These are phyloP conservation scores for Obelidium mucronatum DNA, from an alignment of 192 early-diverging fungal species.

Conservation along the genomic window DNA sequence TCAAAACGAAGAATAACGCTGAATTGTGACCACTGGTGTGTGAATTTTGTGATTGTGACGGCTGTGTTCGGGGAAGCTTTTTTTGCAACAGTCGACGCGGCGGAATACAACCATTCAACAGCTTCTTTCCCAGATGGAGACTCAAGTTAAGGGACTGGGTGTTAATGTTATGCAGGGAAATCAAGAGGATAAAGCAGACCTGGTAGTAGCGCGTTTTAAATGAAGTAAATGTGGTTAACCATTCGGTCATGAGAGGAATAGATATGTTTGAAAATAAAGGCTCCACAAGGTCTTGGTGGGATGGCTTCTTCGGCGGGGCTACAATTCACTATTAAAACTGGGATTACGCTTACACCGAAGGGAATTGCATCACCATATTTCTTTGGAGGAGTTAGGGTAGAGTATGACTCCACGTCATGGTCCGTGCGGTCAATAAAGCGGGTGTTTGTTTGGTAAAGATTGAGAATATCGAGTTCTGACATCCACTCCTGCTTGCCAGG, in stretches of 20 bases:
- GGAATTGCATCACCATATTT: not conserved
- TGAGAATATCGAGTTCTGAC: conserved; percentile 59
- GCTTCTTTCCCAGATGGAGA: conserved; percentile 39
- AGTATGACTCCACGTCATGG: conserved; percentile 49
- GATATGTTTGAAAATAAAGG: conserved; percentile 68
- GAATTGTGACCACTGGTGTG: conserved; percentile 84
- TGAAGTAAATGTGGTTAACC: conserved; percentile 76
- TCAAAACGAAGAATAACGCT: conserved; percentile 86
- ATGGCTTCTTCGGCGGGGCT: conserved; percentile 59
- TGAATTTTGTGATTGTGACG: conserved; percentile 73
- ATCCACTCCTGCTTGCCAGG: conserved; percentile 38
- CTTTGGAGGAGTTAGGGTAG: conserved; percentile 6
- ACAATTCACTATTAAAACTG: not conserved
- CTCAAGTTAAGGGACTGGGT: not conserved
- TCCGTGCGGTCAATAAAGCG: conserved; percentile 93
- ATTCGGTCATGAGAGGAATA: conserved; percentile 69
- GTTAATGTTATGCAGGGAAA: conserved; percentile 10
- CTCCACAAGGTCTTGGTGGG: conserved; percentile 66
- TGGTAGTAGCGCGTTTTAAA: conserved; percentile 95
- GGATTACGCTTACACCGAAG: not conserved
- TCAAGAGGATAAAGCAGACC: conserved; percentile 53
- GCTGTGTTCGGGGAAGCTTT: conserved; percentile 24
- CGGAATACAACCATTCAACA: conserved; percentile 48
- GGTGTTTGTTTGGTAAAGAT: conserved; percentile 69
- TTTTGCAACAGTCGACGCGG: conserved; percentile 34